Percentiles rank a stretch among this genome's conserved stretches.
Evolutionary conservation across 2,329 filamentous ascomycete genomes (phyloP).

Genomic region (Fusarium nelsonii): DNA sequence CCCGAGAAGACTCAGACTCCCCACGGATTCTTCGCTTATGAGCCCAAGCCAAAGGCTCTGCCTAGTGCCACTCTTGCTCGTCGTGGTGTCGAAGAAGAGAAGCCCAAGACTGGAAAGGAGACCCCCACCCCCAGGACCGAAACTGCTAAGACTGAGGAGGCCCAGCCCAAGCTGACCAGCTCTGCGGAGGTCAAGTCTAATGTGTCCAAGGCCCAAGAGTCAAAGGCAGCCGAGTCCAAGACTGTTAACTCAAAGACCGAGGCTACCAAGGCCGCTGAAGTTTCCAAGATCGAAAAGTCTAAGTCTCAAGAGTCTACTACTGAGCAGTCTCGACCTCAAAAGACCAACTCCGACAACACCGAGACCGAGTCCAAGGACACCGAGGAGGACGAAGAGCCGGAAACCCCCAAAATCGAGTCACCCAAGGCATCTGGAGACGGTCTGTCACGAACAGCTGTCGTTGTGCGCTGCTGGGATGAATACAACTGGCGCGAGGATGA

Average conservation of each 20-base stretch:
- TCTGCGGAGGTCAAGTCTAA: conserved; percentile 5
- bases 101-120: conserved; percentile 22
- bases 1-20: conserved; percentile 56
- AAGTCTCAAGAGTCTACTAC: conserved; percentile 2
- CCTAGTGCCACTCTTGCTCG: conserved; percentile 19
- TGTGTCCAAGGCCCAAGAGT: background rate
- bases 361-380: conserved; percentile 13
- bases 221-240: conserved; percentile 9
- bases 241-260: background rate
- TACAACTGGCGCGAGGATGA: conserved; percentile 85
- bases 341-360: conserved; percentile 18
- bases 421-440: conserved; percentile 16
- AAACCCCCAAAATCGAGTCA: conserved; percentile 3
- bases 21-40: conserved; percentile 65
- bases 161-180: conserved; percentile 1
- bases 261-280: conserved; percentile 7
- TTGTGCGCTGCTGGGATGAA: conserved; percentile 86
- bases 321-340: conserved; percentile 10
- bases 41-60: conserved; percentile 40
- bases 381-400: conserved; percentile 1
- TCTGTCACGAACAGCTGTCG: conserved; percentile 72
- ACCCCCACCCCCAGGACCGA: conserved; percentile 28
- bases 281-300: conserved; percentile 7
- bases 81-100: conserved; percentile 31
- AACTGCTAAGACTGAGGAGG: conserved; percentile 12